Base-by-base conservation (phyloP, 1,284 basidiomycete genomes). In the Malassezia restricta region DNA sequence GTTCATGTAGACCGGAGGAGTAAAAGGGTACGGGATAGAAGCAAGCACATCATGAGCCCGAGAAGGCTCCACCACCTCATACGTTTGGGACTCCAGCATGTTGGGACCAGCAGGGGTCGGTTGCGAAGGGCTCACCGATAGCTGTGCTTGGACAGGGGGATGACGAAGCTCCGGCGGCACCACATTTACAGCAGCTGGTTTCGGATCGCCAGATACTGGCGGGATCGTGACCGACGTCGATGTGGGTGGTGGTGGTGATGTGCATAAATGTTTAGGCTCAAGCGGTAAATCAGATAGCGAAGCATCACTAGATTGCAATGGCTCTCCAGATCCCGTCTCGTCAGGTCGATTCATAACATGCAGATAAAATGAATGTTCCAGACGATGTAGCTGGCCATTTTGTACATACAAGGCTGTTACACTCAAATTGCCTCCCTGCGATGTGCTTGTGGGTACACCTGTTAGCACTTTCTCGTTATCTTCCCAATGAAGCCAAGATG, bases 401-500 rank as follows among this genome's bases (percentile, higher is more conserved):
- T 66, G 61, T 7, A 64, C 60, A 33, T 68, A 69, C 29, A 68
- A 58, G 7, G 66, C 64, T 24, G 63, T 65, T 50, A 68, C 61
- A 38, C 54, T 61, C 7, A 70, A 56, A 32, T 62, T 57, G 15
- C 65, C 64, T 39, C 64, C 59, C 41, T 65, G 57, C 30, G 54
- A 56, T 17, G 56, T 54, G 8, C 57, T 51, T 1, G 47, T 49
- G 0, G 70, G 70, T 8, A 60, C 60, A 6, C 70, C 70, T 8
- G 57, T 56, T 11, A 73, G 58, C 11, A 60, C 53, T 14, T 62
- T 62, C n/a, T 62, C 56, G 17, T 56, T 55, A 49, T 86, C 84
- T 63, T 86, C 84, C 89, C 90, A 95, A 8, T 78, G 77, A 27
- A 96, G 76, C 91, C 91, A 96, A 1, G 80, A 66, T 0, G 91